Base-by-base conservation (phyloP, 2,329 filamentous ascomycete species). In the Akanthomyces muscarius region DNA sequence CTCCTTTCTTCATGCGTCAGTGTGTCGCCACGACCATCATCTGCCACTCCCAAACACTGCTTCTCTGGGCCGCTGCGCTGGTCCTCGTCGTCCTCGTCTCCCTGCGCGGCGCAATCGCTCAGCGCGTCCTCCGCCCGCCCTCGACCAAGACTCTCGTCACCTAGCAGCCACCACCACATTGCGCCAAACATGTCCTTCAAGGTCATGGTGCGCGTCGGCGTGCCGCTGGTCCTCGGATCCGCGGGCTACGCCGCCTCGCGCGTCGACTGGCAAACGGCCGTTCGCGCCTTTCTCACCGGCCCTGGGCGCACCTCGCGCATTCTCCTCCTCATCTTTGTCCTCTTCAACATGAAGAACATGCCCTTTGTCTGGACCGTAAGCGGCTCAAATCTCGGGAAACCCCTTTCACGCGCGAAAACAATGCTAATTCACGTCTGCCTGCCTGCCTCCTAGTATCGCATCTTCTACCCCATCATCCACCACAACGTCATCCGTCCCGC, bases 321-420 rank as follows among this genome's bases (percentile, higher is more conserved):
- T 63, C 59, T 83, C 63, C 72, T 85, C 64, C 68, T 88, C 16
- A 57, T 84, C 14, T 83, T 89, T 62, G 78, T 85, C 14, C 54
- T 88, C 8, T 68, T 84, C 50, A 94, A 93, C 73, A 80, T 88
- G 77, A 94, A 94, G 81, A 89, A 83, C 65, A 71, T 92, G 65
- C 90, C 90, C 0, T 81, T 91, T 48, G 83, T 85, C 11, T 94
- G 90, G 90, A 91, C 91, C 68, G 87, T 90, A 82, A 62, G 86
- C 38, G 38, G 3, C 38, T 5, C 7, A 2, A 16, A 16, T 16
- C 38, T 10, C 11, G 11, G 2, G 21, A 21, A 21, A 21, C 21
- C 21, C 21, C 21, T 21, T 21, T 21, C 21, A 21, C 1, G 21
- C 21, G 21, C 21, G 21, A 45, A 23, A 4, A 10, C 18, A n/a